Evolutionary conservation across 176 grass and related monocot genomes (phyloP).

Genomic region (Zea luxurians): DNA sequence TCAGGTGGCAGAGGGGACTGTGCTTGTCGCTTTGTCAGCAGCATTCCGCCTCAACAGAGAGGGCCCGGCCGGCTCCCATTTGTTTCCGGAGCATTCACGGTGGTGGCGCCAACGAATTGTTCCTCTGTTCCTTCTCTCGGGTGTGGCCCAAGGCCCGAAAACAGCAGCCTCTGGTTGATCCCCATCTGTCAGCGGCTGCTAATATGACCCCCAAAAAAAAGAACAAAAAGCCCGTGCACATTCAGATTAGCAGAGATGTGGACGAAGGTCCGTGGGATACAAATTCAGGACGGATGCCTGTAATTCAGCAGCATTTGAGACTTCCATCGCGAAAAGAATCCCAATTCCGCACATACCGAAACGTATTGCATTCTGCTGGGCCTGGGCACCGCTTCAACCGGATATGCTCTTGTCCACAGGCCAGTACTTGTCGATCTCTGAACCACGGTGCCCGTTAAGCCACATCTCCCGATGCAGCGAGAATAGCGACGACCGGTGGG

Average conservation of each 20-base stretch:
- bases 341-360: no score
- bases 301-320: no score
- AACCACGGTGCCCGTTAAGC: conserved; percentile 12
- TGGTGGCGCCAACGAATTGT: conserved; percentile 19
- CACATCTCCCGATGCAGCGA: conserved; percentile 20
- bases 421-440: conserved; percentile 9
- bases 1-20: conserved; percentile 35
- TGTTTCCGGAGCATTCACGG: not conserved
- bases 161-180: no score
- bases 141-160: not conserved
- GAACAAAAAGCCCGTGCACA: not conserved
- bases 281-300: no score
- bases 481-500: not conserved
- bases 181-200: not conserved
- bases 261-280: not conserved
- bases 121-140: not conserved
- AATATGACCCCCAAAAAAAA: not conserved
- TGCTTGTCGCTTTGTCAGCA: conserved; percentile 20
- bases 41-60: not conserved
- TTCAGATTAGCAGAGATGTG: not conserved
- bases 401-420: conserved; percentile 25
- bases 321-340: no score
- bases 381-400: not conserved
- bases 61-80: not conserved
- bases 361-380: not conserved